Base-by-base conservation (phyloP, 2,329 filamentous ascomycete species). In the Colletotrichum spinosum region DNA sequence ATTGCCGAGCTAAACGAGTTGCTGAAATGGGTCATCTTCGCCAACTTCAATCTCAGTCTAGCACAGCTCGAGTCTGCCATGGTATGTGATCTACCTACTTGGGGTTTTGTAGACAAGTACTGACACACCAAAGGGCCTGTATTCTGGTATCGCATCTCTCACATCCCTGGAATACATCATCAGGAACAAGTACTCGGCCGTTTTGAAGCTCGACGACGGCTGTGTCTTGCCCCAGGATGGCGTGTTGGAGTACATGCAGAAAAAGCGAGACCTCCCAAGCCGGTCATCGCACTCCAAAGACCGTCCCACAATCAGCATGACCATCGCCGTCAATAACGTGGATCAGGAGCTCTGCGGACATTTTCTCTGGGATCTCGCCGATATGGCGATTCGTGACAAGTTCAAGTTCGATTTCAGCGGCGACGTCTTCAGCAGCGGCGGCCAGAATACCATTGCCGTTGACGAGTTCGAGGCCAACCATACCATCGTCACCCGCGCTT, bases 401-500 rank as follows among this genome's bases (percentile, higher is more conserved):
- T 52, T 52, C 49, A 35, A 52, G 34, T 52, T 52, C 49, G 11
- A 52, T 1, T 39, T 52, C 34, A 35, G 38, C 4, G 49, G 49
- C 12, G 49, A 38, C 6, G 25, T 35, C 38, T 35, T 39, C 49
- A 17, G 17, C 34, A 52, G 34, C 34, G 9, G 33, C 35, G 1
- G 15, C 6, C 49, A 37, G 34, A 49, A 13, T 1, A 17, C 46
- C 17, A 34, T 49, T 13, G 46, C 25, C 12, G 46, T 52, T 4
- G 34, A 52, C 34, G 34, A 52, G 34, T 34, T 39, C 6, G 49
- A 52, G 38, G 12, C 49, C 15, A 35, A 52, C n/a, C 38, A 52
- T 35, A 35, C 34, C n/a, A 52, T 52, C 38, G 49, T 52, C n/a
- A 39, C 34, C 13, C 49, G 34, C 9, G 49, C 49, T n/a, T 52